Percentiles rank a stretch among this genome's conserved stretches.
phyloP scores from a whole-genome alignment of 2,329 filamentous ascomycete species.

The Taxawa tesnikishii region DNA sequence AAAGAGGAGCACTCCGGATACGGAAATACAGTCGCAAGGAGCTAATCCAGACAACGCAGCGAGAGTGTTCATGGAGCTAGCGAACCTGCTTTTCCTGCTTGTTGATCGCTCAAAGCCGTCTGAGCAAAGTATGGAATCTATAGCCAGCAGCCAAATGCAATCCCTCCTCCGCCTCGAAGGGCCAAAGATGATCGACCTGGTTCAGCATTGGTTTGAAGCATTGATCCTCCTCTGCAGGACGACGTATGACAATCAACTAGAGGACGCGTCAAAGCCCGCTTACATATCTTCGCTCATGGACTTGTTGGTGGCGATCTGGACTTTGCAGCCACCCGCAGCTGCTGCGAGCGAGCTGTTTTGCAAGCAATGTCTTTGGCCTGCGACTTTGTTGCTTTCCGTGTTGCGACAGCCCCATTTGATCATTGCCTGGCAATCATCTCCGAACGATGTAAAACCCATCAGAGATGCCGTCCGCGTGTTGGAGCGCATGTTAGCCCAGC shows the following conservation, averaged over 20 bases:
- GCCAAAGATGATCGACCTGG: slow-evolving; percentile 1
- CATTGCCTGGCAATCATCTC: neutral
- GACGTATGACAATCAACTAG: too few relatives aligned
- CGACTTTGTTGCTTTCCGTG: slow-evolving; percentile 10
- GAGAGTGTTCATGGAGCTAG: neutral
- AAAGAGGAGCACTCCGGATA: slow-evolving; percentile 2
- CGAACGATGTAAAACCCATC: neutral
- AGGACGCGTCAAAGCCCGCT: too few relatives aligned
- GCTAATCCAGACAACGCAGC: too few relatives aligned
- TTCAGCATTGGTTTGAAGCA: slow-evolving; percentile 2
- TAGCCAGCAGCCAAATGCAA: slow-evolving; percentile 3
- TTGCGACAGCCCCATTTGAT: too few relatives aligned
- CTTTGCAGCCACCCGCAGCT: neutral
- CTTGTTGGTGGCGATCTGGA: neutral
- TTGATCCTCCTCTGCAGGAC: slow-evolving; percentile 1
- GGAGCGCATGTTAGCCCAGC: slow-evolving; percentile 27
- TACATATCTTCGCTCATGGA: too few relatives aligned
- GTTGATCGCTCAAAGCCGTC: neutral
- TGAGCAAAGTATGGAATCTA: neutral
- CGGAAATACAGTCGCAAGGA: too few relatives aligned
- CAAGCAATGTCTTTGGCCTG: slow-evolving; percentile 13
- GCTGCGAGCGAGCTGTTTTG: slow-evolving; percentile 11
- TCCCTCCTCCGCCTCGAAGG: slow-evolving; percentile 3
- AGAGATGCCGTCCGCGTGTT: slow-evolving; percentile 9
- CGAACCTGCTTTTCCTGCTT: neutral